Evolutionary conservation across 345 rosid species (phyloP).

Genomic region (Pseudoturritis turrita): DNA sequence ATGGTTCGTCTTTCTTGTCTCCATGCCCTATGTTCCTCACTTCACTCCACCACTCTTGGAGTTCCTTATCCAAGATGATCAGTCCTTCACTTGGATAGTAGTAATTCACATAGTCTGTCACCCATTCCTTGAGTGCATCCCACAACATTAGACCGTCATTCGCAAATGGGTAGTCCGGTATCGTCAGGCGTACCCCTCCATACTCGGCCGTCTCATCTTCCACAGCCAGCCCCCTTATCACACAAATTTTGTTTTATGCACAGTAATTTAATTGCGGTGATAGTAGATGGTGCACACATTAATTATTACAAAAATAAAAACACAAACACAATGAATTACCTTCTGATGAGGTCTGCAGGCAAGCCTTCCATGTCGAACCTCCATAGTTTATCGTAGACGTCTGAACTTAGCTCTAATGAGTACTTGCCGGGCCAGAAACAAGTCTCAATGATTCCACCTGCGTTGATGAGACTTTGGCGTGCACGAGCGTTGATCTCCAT

Average conservation of each 20-base stretch:
- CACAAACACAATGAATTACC: not conserved
- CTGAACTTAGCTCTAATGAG: slow-evolving; percentile 53
- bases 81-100: slow-evolving; percentile 18
- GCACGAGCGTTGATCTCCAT: slow-evolving; percentile 78
- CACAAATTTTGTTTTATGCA: not conserved
- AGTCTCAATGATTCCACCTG: slow-evolving; percentile 60
- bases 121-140: slow-evolving; percentile 35
- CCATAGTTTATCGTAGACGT: slow-evolving; percentile 28
- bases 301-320: too few species aligned
- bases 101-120: slow-evolving; percentile 30
- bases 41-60: slow-evolving; percentile 35
- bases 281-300: too few species aligned
- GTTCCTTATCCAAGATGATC: slow-evolving; percentile 21
- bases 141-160: slow-evolving; percentile 31
- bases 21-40: slow-evolving; percentile 29
- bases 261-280: not conserved
- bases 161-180: slow-evolving; percentile 35
- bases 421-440: slow-evolving; percentile 56
- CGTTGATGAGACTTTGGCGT: slow-evolving; percentile 48
- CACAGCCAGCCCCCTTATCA: slow-evolving; percentile 27
- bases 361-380: slow-evolving; percentile 33
- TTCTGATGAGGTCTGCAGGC: slow-evolving; percentile 33
- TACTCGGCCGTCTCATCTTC: slow-evolving; percentile 22
- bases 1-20: slow-evolving; percentile 37
- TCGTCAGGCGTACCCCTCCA: slow-evolving; percentile 22